These are phyloP conservation scores for Nemania sp. DNA, from an alignment of 2,329 filamentous ascomycete genomes.

Conservation along the genomic window DNA sequence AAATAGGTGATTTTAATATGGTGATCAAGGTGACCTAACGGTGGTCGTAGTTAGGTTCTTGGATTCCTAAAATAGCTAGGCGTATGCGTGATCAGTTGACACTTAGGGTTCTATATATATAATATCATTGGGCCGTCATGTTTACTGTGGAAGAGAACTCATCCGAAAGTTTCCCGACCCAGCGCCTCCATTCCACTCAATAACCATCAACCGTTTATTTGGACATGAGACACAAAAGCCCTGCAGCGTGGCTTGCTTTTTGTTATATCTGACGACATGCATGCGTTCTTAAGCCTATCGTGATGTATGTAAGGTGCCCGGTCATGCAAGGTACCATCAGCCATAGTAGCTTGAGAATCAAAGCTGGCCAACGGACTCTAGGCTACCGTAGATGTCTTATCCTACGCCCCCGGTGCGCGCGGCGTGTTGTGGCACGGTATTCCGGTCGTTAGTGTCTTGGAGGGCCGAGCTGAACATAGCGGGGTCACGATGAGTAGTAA, in stretches of 20 bases:
- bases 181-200: not conserved
- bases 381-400: not conserved
- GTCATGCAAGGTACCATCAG: slow-evolving; percentile 12
- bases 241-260: not conserved
- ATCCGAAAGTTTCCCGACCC: not conserved
- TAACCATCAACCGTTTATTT: not conserved
- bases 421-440: slow-evolving; percentile 5
- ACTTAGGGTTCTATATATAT: not conserved
- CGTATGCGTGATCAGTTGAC: not conserved
- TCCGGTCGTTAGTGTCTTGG: not conserved
- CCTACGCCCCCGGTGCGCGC: not conserved
- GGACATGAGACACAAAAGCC: not conserved
- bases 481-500: not conserved
- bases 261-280: not conserved
- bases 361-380: not conserved
- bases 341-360: slow-evolving; percentile 3
- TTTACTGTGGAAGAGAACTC: not conserved
- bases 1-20: not conserved
- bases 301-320: not conserved
- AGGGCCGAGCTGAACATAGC: slow-evolving; percentile 2
- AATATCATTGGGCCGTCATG: not conserved
- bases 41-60: not conserved
- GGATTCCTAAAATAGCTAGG: not conserved
- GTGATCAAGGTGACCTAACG: not conserved
- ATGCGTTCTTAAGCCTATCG: not conserved